Conservation (phyloP, 225 moss, liverwort and hornwort species). For the Bryoerythrophyllum caledonicum region DNA sequence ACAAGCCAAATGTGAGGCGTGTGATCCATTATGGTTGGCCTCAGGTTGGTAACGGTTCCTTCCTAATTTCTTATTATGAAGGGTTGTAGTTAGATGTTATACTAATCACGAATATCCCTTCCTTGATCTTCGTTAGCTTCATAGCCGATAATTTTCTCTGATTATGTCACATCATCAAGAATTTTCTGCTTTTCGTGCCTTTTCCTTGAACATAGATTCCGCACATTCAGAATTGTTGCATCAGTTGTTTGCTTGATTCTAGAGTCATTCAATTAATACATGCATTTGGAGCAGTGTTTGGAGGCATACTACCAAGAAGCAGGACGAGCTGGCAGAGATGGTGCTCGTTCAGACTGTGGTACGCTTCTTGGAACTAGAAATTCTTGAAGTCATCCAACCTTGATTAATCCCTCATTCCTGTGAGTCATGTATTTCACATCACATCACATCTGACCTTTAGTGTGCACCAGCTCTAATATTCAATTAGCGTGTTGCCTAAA, state of each 20-base stretch:
- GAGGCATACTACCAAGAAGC: constrained; percentile 63
- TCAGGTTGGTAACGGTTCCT: constrained; percentile 45
- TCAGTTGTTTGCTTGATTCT: not conserved
- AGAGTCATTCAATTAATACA: not conserved
- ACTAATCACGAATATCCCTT: not conserved
- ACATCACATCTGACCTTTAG: not conserved
- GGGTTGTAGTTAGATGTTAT: not conserved
- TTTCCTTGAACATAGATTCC: constrained; percentile 3
- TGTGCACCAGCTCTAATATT: not conserved
- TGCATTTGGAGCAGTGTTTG: constrained; percentile 44
- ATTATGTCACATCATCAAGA: not conserved
- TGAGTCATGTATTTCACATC: not conserved
- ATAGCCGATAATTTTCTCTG: not conserved
- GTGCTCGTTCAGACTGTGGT: constrained; percentile 51
- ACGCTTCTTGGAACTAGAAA: constrained; percentile 12
- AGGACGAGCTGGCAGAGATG: constrained; percentile 57
- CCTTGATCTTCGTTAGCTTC: constrained; percentile 19
- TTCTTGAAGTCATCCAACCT: not conserved
- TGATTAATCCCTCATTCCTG: not conserved
- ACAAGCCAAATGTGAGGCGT: constrained; percentile 79
- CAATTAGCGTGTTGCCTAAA: not conserved
- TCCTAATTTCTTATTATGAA: constrained; percentile 13
- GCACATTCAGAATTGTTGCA: constrained; percentile 11
- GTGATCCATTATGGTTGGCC: constrained; percentile 94
- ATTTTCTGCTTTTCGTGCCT: constrained; percentile 18